These are phyloP conservation scores for Inga leiocalycina DNA, from an alignment of 306 rosid genomes.

Conservation along the genomic window DNA sequence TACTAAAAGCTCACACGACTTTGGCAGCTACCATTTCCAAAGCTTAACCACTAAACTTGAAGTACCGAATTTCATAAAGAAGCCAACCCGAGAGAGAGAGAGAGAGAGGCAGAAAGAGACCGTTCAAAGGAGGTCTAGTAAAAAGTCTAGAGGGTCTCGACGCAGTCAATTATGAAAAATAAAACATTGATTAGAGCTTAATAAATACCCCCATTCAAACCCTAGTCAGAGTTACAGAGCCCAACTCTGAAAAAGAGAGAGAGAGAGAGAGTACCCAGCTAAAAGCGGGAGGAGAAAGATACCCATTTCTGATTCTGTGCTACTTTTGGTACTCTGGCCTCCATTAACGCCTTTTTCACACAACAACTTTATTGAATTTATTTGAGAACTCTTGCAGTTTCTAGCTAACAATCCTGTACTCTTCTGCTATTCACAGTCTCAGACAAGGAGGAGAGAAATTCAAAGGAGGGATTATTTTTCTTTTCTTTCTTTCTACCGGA, in stretches of 20 bases:
- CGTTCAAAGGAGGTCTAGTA: constrained; percentile 57
- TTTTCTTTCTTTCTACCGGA: neutral
- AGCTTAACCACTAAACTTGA: constrained; percentile 54
- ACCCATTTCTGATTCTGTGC: constrained; percentile 86
- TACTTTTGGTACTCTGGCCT: constrained; percentile 66
- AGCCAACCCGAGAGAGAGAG: constrained; percentile 57
- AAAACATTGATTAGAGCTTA: constrained; percentile 72
- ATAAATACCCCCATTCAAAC: constrained; percentile 74
- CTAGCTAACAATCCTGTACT: constrained; percentile 49
- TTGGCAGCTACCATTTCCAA: constrained; percentile 80
- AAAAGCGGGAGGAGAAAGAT: constrained; percentile 71
- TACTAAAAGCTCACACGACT: constrained; percentile 53
- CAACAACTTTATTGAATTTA: constrained; percentile 52
- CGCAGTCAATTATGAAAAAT: constrained; percentile 58
- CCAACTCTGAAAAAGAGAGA: constrained; percentile 47
- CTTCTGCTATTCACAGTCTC: constrained; percentile 38
- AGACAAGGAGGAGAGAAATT: constrained; percentile 17
- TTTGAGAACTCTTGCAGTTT: constrained; percentile 45
- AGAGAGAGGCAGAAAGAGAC: constrained; percentile 45
- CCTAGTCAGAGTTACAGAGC: constrained; percentile 82
- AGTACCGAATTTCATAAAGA: constrained; percentile 61
- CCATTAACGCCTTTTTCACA: constrained; percentile 59
- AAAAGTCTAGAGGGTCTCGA: constrained; percentile 39
- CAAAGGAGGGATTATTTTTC: neutral
- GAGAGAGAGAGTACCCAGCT: constrained; percentile 36